These are phyloP conservation scores for Cyclotella choctawhatcheeana DNA, from an alignment of 108 stramenopile species.

Conservation along the genomic window DNA sequence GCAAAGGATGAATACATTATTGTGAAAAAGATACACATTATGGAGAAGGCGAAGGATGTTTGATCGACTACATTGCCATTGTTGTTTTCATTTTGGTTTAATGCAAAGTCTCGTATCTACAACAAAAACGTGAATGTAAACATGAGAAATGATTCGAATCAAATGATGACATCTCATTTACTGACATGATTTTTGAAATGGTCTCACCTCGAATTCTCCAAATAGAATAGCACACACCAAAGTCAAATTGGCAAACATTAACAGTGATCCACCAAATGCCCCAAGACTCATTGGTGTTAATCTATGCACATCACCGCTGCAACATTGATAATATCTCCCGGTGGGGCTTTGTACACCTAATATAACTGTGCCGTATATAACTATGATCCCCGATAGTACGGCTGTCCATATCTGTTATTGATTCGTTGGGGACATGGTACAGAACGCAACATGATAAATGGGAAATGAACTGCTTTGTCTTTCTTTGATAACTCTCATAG, in stretches of 20 bases:
- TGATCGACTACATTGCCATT: slow-evolving; percentile 49
- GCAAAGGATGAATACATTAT: slow-evolving; percentile 80
- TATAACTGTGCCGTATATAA: slow-evolving; percentile 78
- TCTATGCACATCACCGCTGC: slow-evolving; percentile 69
- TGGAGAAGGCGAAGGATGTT: slow-evolving; percentile 74
- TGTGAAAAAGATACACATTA: slow-evolving; percentile 87
- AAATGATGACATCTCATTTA: background rate
- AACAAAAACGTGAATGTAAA: too few species aligned
- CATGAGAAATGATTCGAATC: background rate
- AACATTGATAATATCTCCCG: slow-evolving; percentile 83
- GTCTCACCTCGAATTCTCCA: slow-evolving; percentile 88
- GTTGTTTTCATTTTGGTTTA: slow-evolving; percentile 34
- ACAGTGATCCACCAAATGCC: slow-evolving; percentile 78
- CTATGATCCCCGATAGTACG: slow-evolving; percentile 70
- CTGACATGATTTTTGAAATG: background rate
- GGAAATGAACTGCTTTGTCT: background rate
- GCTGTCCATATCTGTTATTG: slow-evolving; percentile 69
- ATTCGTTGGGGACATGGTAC: background rate
- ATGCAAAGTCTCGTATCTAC: slow-evolving; percentile 53
- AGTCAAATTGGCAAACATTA: slow-evolving; percentile 89
- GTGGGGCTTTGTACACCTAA: slow-evolving; percentile 80
- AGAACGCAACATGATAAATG: background rate
- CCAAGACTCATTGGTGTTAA: slow-evolving; percentile 84
- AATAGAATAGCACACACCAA: slow-evolving; percentile 65
- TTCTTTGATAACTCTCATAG: background rate